phyloP scores from a whole-genome alignment of 2,329 filamentous ascomycete species.

The Thermothelomyces thermophilus region DNA sequence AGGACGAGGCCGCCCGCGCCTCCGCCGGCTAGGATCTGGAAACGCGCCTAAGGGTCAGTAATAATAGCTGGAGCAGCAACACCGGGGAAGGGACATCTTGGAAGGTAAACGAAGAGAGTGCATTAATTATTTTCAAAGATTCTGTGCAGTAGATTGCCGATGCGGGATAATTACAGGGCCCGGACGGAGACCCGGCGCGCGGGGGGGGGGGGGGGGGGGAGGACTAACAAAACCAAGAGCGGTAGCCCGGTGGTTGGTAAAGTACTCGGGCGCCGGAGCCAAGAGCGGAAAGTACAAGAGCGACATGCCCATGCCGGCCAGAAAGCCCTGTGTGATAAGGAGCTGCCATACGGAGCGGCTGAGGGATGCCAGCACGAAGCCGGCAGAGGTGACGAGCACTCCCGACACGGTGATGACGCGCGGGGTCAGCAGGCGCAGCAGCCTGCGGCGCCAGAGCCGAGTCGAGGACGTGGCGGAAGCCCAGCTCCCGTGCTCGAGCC shows the following conservation, averaged over 20 bases:
- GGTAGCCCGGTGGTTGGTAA: slow-evolving; percentile 39
- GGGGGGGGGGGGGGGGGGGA: no score
- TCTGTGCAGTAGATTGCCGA: no score
- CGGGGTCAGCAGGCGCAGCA: slow-evolving; percentile 26
- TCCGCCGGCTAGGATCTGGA: slow-evolving; percentile 35
- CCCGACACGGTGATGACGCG: slow-evolving; percentile 36
- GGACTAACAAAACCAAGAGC: slow-evolving; percentile 38
- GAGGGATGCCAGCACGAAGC: slow-evolving; percentile 38
- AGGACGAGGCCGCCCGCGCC: slow-evolving; percentile 38
- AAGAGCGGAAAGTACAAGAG: slow-evolving; percentile 39
- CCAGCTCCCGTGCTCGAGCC: slow-evolving; percentile 33
- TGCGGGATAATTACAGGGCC: no score
- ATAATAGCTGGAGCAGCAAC: background rate
- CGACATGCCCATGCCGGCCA: slow-evolving; percentile 39
- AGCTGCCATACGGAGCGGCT: slow-evolving; percentile 35
- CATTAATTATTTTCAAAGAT: no score
- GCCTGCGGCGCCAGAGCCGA: slow-evolving; percentile 22
- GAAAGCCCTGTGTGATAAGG: slow-evolving; percentile 37
- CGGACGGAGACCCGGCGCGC: no score
- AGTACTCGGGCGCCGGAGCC: slow-evolving; percentile 43
- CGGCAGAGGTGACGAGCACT: slow-evolving; percentile 35
- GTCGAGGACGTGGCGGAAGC: slow-evolving; percentile 17
- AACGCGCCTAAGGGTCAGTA: background rate
- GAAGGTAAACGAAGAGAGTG: no score
- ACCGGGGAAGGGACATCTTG: no score